Base-by-base conservation (phyloP, 1,284 basidiomycete genomes). In the Cerioporus squamosus region DNA sequence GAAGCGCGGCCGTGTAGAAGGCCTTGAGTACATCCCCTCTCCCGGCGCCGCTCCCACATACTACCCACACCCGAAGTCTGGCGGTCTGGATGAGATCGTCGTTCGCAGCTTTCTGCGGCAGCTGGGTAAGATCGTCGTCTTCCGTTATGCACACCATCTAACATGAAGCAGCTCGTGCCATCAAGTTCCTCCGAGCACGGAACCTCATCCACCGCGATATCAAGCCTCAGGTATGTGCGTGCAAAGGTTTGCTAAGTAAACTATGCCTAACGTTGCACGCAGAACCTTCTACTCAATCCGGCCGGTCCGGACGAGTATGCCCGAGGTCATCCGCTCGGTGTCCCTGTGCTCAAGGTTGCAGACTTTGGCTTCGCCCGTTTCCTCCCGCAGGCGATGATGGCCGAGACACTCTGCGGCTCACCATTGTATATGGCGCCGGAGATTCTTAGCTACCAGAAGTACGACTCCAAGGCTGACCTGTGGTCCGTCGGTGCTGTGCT, bases 351-450 rank as follows among this genome's bases (percentile, higher is more conserved):
- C 66, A 97, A 97, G 75, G 88, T 98, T 4, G 97, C 97, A 23
- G 97, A 99, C 75, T 99, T 99, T 74, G 97, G 97, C 0, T 99
- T 99, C 69, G 97, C 97, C 0, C 85, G 97, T 14, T 92, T 91
- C 33, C 79, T 99, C 7, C 95, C 96, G 0, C 92, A 91, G 46
- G 89, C 94, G 4, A 91, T 94, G 79, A 87, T 99, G 84, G 97
- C 97, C 9, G 97, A 99, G 75, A 99, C 97, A 2, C 81, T 99
- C 0, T 99, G 97, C 71, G 97, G 97, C 8, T 98, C 95, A 20
- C 97, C 97, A 88, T 77, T 99, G 31, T 99, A 99, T 77, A 99
- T 99, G 97, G 97, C 97, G 0, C 97, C 97, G 0, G 97, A 99
- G 76, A 99, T 99, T 64, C 79, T 99, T 18, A 87, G 94, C 20